These are phyloP conservation scores for Fusarium buharicum DNA, from an alignment of 2,329 filamentous ascomycete species.

Conservation along the genomic window DNA sequence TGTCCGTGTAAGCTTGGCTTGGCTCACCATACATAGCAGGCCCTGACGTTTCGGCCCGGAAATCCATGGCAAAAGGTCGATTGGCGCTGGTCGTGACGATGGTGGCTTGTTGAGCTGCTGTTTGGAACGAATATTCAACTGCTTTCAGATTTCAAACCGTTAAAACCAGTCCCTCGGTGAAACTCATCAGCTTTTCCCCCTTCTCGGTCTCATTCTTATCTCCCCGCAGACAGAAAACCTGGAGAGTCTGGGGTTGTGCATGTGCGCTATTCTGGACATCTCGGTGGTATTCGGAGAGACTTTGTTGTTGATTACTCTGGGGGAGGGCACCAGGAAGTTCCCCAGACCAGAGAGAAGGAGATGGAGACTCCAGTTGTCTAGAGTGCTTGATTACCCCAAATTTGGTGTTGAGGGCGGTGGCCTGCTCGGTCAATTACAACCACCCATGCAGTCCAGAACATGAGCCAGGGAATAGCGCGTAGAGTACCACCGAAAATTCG, in stretches of 20 bases:
- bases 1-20: constrained; percentile 4
- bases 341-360: constrained; percentile 13
- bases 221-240: constrained; percentile 31
- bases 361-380: background rate
- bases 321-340: constrained; percentile 18
- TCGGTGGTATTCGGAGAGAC: constrained; percentile 43
- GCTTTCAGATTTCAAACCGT: background rate
- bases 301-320: constrained; percentile 31
- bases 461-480: constrained; percentile 43
- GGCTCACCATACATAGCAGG: background rate
- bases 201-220: constrained; percentile 24
- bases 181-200: background rate
- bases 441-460: constrained; percentile 34
- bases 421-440: constrained; percentile 46
- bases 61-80: constrained; percentile 41
- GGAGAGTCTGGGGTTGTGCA: constrained; percentile 36
- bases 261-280: constrained; percentile 15
- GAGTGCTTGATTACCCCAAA: background rate
- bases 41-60: constrained; percentile 45
- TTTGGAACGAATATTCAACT: background rate
- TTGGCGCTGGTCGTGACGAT: constrained; percentile 38
- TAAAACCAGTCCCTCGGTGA: constrained; percentile 5
- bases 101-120: constrained; percentile 9
- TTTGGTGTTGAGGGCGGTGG: constrained; percentile 16
- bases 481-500: constrained; percentile 51